Evolutionary conservation across 306 rosid genomes (phyloP), one percentile per base, ranked within the genome.

Genomic region (Lathyrus sativus): DNA sequence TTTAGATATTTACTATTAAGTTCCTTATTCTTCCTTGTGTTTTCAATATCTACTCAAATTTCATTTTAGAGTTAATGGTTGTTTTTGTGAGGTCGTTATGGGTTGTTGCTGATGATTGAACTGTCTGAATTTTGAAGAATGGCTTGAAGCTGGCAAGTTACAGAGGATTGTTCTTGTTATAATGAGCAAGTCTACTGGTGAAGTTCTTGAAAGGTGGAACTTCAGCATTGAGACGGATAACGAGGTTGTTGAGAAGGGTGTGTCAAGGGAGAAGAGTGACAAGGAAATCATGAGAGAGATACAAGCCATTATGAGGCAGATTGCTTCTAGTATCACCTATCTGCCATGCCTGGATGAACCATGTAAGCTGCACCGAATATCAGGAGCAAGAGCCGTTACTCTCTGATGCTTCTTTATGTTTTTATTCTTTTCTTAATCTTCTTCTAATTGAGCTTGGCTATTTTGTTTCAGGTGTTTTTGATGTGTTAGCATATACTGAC

Each of bases 221-320:
- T 95, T 95, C 83, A 88, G 97, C 79, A 95, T 95, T 73, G 97
- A 95, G 81, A 95, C 99, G 0, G 97, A 95, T 72, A 48, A 80
- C 4, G 97, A 85, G 39, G 96, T 87, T 38, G 92, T 95, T n/a
- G 97, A 87, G 67, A 77, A 83, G 11, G 88, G 97, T 0, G 85
- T 84, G 31, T 85, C 95, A 7, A 91, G 92, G 87, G 96, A 95
- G 72, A 95, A 90, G 84, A 95, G 99, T 75, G 99, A 95, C 74
- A 95, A 90, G 74, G 97, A 90, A 85, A 95, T 95, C 48, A 95
- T 95, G 99, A 90, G 99, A 75, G 99, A 95, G 85, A 95, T 95
- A 49, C 99, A 95, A 76, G 99, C 99, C 13, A 90, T 95, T 62
- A 95, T 95, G 99, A 68, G 99, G 49, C 99, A 95, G 87, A 91